Percentiles rank a stretch among this genome's conserved stretches.
These are phyloP conservation scores for Malus sylvestris DNA, from an alignment of 306 rosid genomes.

Conservation along the genomic window DNA sequence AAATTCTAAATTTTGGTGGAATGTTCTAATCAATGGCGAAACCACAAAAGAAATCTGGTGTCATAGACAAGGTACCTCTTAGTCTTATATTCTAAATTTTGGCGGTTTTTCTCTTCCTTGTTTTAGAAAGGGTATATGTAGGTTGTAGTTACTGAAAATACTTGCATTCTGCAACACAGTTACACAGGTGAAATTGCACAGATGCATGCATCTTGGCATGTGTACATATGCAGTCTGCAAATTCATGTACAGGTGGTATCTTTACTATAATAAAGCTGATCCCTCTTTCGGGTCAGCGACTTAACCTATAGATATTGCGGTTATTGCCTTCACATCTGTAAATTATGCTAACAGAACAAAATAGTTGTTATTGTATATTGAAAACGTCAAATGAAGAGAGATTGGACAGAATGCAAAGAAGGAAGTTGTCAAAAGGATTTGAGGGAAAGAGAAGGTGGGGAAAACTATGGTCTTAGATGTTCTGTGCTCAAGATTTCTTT, in stretches of 20 bases:
- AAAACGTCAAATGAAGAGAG: background rate
- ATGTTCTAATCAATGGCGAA: background rate
- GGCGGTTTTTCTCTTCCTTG: background rate
- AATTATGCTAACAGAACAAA: background rate
- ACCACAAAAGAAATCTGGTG: constrained; percentile 13
- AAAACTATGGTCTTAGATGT: background rate
- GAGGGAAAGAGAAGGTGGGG: background rate
- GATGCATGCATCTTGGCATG: background rate
- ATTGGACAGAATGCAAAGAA: background rate
- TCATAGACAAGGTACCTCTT: constrained; percentile 28
- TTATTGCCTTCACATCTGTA: background rate
- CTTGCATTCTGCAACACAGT: background rate
- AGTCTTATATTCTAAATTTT: background rate
- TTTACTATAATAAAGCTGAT: background rate
- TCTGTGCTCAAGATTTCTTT: background rate
- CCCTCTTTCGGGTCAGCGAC: background rate
- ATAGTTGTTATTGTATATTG: background rate
- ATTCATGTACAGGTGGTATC: background rate
- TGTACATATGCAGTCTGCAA: background rate
- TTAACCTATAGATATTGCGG: background rate
- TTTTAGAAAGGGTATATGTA: constrained; percentile 1
- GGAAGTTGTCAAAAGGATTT: background rate
- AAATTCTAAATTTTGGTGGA: background rate
- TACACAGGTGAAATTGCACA: background rate
- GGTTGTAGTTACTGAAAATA: background rate